phyloP scores from a whole-genome alignment of 2,329 filamentous ascomycete species.

The Colletotrichum tropicicola region DNA sequence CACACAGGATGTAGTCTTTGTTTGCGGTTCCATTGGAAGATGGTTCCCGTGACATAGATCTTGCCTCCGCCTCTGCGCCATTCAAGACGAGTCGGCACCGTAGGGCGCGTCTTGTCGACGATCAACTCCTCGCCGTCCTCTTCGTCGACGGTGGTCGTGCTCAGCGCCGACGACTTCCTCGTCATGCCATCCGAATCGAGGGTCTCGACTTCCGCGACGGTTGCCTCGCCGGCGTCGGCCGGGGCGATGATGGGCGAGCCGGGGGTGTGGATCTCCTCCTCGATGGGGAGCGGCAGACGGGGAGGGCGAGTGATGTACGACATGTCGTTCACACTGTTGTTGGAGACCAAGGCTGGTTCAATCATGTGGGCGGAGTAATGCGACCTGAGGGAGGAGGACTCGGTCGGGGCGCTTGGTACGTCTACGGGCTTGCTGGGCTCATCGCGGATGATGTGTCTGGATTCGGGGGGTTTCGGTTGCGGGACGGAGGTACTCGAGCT shows the following conservation, averaged over 20 bases:
- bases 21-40: slow-evolving; percentile 97
- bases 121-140: slow-evolving; percentile 81
- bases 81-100: slow-evolving; percentile 85
- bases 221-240: slow-evolving; percentile 68
- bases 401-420: slow-evolving; percentile 54
- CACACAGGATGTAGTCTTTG: slow-evolving; percentile 87
- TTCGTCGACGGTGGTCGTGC: slow-evolving; percentile 76
- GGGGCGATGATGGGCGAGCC: slow-evolving; percentile 88
- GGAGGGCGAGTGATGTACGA: slow-evolving; percentile 78
- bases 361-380: slow-evolving; percentile 47
- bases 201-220: slow-evolving; percentile 61
- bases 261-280: slow-evolving; percentile 88
- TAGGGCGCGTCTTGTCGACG: slow-evolving; percentile 77
- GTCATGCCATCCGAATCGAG: slow-evolving; percentile 60
- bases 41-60: slow-evolving; percentile 96
- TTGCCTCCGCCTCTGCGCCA: slow-evolving; percentile 88
- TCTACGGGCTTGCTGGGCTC: slow-evolving; percentile 66
- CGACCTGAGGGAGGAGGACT: slow-evolving; percentile 45
- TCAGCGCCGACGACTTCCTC: slow-evolving; percentile 66
- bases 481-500: slow-evolving; percentile 31
- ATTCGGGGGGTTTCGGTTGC: slow-evolving; percentile 34
- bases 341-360: slow-evolving; percentile 56
- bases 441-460: slow-evolving; percentile 33
- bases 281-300: slow-evolving; percentile 89
- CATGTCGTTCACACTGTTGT: slow-evolving; percentile 70